Conservation (phyloP, 2,329 filamentous ascomycete species). For the Alternaria triticina region DNA sequence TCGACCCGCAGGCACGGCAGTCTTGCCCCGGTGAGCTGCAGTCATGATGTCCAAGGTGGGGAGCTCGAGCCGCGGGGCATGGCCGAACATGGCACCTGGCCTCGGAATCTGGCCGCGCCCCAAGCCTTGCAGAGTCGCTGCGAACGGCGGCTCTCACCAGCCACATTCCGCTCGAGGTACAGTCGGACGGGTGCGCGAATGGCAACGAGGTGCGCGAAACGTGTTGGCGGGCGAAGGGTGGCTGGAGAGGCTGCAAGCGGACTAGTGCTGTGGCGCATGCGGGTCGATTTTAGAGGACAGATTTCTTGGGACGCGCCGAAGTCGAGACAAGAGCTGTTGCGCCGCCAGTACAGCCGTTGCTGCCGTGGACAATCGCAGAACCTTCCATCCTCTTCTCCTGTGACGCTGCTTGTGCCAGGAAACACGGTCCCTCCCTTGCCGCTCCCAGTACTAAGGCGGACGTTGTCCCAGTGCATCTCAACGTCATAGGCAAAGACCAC, state of each 20-base stretch:
- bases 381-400: conserved; percentile 10
- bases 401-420: background rate
- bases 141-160: background rate
- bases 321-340: conserved; percentile 15
- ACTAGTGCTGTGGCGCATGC: conserved; percentile 15
- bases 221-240: conserved; percentile 8
- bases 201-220: conserved; percentile 1
- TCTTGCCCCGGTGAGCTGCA: background rate
- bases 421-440: conserved; percentile 3
- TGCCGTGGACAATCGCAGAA: conserved; percentile 9
- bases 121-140: background rate
- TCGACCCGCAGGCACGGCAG: background rate
- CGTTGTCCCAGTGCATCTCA: background rate
- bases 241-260: conserved; percentile 4
- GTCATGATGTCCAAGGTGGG: conserved; percentile 13
- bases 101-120: conserved; percentile 4
- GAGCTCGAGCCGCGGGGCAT: conserved; percentile 1
- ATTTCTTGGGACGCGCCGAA: conserved; percentile 14
- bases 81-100: background rate
- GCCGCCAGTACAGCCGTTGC: conserved; percentile 11
- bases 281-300: conserved; percentile 16
- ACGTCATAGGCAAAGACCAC: conserved; percentile 7
- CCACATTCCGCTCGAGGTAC: background rate
- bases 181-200: background rate
- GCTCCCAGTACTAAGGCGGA: background rate